Evolutionary conservation across 331 rosid genomes (phyloP).

Genomic region (Prunus yedoensis): DNA sequence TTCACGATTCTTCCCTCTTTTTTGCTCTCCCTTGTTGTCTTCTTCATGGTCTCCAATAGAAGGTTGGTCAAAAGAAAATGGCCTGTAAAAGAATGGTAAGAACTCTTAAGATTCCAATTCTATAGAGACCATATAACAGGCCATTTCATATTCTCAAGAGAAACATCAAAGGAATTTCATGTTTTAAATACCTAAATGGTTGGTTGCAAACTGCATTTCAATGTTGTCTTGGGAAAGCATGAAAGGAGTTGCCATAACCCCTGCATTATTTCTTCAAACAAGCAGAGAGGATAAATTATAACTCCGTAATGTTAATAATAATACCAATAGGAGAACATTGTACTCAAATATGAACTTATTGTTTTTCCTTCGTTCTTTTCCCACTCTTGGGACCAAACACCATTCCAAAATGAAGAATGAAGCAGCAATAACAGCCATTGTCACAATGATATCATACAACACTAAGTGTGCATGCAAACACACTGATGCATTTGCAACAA

Average conservation of each 20-base stretch:
- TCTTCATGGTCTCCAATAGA: slow-evolving; percentile 81
- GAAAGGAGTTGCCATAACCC: slow-evolving; percentile 91
- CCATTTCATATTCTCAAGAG: not conserved
- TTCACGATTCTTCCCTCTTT: slow-evolving; percentile 80
- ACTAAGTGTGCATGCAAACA: not conserved
- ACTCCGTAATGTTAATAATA: not conserved
- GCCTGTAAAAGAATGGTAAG: slow-evolving; percentile 36
- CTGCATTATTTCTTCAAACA: slow-evolving; percentile 83
- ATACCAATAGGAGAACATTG: too few relatives aligned
- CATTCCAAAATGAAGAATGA: not conserved
- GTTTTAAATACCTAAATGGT: slow-evolving; percentile 64
- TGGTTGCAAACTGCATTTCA: slow-evolving; percentile 90
- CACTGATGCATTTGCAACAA: not conserved
- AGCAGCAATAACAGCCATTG: not conserved
- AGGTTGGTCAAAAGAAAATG: slow-evolving; percentile 88
- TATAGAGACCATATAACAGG: not conserved
- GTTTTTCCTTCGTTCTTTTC: not conserved
- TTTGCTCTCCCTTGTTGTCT: slow-evolving; percentile 55
- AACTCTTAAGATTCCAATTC: slow-evolving; percentile 5
- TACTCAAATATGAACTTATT: not conserved
- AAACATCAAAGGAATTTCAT: slow-evolving; percentile 18
- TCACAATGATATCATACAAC: not conserved
- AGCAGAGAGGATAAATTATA: slow-evolving; percentile 25
- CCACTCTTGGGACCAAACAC: not conserved
- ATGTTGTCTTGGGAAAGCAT: slow-evolving; percentile 71